phyloP scores from a whole-genome alignment of 495 filamentous ascomycete species.

The Stereocaulon alpinum region DNA sequence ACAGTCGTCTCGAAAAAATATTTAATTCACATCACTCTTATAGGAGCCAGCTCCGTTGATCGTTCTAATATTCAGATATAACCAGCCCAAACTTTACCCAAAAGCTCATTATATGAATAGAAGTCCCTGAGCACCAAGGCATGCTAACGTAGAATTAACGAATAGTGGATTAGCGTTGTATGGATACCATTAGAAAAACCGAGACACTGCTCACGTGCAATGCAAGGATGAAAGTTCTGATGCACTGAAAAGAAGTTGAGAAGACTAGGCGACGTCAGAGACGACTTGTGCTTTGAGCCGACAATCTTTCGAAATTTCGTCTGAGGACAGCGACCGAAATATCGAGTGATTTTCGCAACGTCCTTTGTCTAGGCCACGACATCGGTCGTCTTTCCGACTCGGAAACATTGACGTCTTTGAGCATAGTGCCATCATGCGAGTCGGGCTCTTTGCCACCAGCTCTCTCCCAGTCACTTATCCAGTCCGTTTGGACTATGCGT shows the following conservation, averaged over 20 bases:
- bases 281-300: not conserved
- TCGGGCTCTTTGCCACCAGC: not conserved
- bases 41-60: no score
- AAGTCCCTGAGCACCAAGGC: not conserved
- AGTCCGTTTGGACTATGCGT: not conserved
- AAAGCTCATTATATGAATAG: no score
- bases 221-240: not conserved
- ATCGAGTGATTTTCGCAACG: constrained; percentile 3
- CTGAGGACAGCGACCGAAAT: constrained; percentile 6
- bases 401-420: not conserved
- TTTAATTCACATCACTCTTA: no score
- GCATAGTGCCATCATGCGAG: not conserved
- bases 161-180: no score
- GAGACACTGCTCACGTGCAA: not conserved
- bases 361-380: not conserved
- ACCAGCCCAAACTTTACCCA: not conserved
- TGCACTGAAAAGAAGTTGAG: no score
- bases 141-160: not conserved
- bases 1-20: no score
- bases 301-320: not conserved
- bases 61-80: no score
- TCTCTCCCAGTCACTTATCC: not conserved
- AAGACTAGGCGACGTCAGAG: no score
- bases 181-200: no score
- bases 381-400: constrained; percentile 6